These are phyloP conservation scores for Lodderomyces margitis DNA, from an alignment of 1,139 yeast species.

Conservation along the genomic window DNA sequence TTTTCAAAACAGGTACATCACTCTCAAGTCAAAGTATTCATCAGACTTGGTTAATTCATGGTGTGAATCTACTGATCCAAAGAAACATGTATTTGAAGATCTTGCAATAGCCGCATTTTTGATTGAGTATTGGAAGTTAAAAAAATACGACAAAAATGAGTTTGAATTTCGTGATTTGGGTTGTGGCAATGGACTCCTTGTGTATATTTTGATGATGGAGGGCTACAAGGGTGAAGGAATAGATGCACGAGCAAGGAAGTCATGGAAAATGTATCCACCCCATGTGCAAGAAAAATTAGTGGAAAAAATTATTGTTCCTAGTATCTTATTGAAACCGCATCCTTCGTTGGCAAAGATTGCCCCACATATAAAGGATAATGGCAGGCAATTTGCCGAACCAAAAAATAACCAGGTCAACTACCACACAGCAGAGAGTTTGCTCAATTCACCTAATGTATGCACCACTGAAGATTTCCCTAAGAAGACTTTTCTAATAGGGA, in stretches of 20 bases:
- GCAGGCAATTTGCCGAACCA: constrained; percentile 43
- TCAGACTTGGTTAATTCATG: constrained; percentile 74
- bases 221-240: constrained; percentile 84
- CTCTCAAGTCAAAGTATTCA: constrained; percentile 80
- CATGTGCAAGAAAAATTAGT: constrained; percentile 54
- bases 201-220: constrained; percentile 70
- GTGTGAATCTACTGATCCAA: constrained; percentile 93
- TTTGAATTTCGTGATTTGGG: constrained; percentile 88
- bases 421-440: constrained; percentile 48
- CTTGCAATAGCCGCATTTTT: constrained; percentile 93
- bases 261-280: constrained; percentile 76
- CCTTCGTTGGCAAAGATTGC: constrained; percentile 54
- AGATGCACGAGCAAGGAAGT: constrained; percentile 86
- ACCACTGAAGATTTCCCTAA: constrained; percentile 65
- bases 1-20: constrained; percentile 80
- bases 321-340: constrained; percentile 64
- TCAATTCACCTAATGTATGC: constrained; percentile 56
- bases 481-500: constrained; percentile 83
- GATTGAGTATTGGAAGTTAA: constrained; percentile 78
- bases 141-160: constrained; percentile 41
- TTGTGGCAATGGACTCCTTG: constrained; percentile 91
- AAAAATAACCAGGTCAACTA: constrained; percentile 32
- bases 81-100: constrained; percentile 95
- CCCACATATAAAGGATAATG: constrained; percentile 59
- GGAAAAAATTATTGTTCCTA: constrained; percentile 82